phyloP scores from a whole-genome alignment of 306 rosid genomes.

The Senna siamea region DNA sequence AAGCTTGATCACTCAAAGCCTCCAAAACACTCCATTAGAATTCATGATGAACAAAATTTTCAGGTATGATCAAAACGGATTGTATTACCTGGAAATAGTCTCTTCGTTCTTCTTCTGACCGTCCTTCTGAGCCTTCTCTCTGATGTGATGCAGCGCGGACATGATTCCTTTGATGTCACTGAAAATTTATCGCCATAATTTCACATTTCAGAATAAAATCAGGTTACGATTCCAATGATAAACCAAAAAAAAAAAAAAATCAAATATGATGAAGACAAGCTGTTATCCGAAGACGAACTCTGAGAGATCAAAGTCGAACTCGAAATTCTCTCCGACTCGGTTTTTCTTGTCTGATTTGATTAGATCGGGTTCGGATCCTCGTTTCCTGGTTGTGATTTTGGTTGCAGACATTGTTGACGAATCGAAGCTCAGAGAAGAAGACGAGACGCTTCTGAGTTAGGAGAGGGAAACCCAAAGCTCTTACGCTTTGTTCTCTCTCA shows the following conservation, averaged over 20 bases:
- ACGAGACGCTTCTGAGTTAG: not conserved
- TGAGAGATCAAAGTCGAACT: conserved; percentile 72
- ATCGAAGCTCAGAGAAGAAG: conserved; percentile 36
- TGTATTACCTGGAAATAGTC: conserved; percentile 78
- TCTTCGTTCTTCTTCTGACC: conserved; percentile 96
- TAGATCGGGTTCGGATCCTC: conserved; percentile 52
- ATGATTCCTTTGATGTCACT: conserved; percentile 87
- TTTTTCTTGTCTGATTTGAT: conserved; percentile 54
- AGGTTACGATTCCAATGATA: conserved; percentile 10
- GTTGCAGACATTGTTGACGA: conserved; percentile 57
- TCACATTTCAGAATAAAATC: not conserved
- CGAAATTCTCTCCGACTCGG: conserved; percentile 45
- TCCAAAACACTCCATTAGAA: conserved; percentile 28
- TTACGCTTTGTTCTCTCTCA: not conserved
- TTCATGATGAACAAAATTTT: not conserved
- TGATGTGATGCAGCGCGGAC: conserved; percentile 80
- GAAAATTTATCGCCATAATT: conserved; percentile 31
- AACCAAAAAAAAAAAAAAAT: not conserved
- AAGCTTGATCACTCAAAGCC: not conserved
- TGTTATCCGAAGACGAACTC: conserved; percentile 49
- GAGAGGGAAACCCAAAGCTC: conserved; percentile 4
- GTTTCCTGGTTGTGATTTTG: conserved; percentile 60
- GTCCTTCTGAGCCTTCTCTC: conserved; percentile 85
- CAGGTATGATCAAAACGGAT: conserved; percentile 23
- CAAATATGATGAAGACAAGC: not conserved